Base-by-base conservation (phyloP, 2,329 filamentous ascomycete genomes). In the Didymella pomorum region DNA sequence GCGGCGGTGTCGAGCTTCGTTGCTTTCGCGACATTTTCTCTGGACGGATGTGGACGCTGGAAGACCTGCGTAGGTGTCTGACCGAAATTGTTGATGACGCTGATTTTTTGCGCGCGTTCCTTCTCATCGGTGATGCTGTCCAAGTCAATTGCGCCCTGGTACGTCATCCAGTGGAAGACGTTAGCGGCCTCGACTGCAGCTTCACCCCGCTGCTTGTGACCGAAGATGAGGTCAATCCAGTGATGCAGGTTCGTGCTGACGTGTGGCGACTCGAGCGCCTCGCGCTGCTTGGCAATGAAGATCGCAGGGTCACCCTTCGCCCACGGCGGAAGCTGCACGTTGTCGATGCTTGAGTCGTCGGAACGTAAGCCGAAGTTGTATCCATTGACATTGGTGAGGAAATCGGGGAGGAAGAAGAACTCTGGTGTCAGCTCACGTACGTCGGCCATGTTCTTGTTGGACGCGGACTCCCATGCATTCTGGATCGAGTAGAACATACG, bases 21-120 rank as follows among this genome's bases (percentile, higher is more conserved):
- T 3, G 84, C 80, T 5, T 87, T 87, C 53, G 87, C 85, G 21
- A 86, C 81, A 4, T 84, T 78, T 55, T 96, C 93, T 14, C 89
- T 86, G n/a, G 85, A 79, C 3, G 90, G 88, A 76, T 99, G 95
- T 12, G 90, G 83, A 58, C 89, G 89, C 43, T 87, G 86, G 75
- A 98, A 99, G 16, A 98, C 90, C 75, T 99, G 96, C 68, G 96
- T 91, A 1, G 96, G 95, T 1, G 96, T 99, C 76, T 99, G 95
- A 0, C 95, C 95, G 76, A 99, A 99, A 69, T 98, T 98, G 78
- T 99, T 94, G 68, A 99, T 98, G 66, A 97, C 96, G 31, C 92
- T 92, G 52, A 97, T 97, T 0, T 93, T 94, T 5, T 94, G 91
- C 7, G 93, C 83, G 42, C 93, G 86, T 76, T 98, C 93, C 55